Conservation (phyloP, 139 green algal species). For the Axilococcus clingmanii region DNA sequence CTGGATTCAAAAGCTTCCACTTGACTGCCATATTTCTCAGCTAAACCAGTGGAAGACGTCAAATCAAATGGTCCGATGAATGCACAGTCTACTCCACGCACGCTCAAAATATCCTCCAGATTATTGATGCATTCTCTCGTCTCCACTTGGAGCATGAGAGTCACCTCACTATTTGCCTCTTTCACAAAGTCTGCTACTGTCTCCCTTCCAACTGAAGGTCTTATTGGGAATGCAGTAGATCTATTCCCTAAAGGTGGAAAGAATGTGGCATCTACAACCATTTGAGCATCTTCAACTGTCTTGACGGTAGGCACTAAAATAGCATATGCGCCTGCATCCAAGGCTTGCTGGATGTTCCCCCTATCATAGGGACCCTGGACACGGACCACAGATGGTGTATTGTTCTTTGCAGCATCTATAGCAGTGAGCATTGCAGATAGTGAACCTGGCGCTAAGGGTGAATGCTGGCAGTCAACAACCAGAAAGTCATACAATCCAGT, state of each 20-base stretch:
- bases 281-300: slow-evolving; percentile 5
- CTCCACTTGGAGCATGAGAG: slow-evolving; percentile 10
- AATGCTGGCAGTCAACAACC: slow-evolving; percentile 20
- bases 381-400: slow-evolving; percentile 14
- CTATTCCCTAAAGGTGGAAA: slow-evolving; percentile 11
- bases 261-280: slow-evolving; percentile 7
- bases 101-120: slow-evolving; percentile 7
- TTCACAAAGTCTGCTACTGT: slow-evolving; percentile 6
- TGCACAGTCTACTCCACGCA: slow-evolving; percentile 3
- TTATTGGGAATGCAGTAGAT: slow-evolving; percentile 16
- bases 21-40: slow-evolving; percentile 8
- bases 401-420: slow-evolving; percentile 6
- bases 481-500: neutral
- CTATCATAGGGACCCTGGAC: neutral
- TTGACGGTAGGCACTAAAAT: slow-evolving; percentile 14
- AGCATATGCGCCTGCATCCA: slow-evolving; percentile 9
- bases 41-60: slow-evolving; percentile 9
- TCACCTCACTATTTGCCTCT: slow-evolving; percentile 16
- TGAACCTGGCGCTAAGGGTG: neutral
- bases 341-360: slow-evolving; percentile 3
- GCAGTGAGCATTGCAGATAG: slow-evolving; percentile 15
- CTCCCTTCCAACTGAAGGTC: slow-evolving; percentile 17
- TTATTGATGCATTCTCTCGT: slow-evolving; percentile 7
- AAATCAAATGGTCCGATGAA: slow-evolving; percentile 17
- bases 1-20: slow-evolving; percentile 10